Percentiles rank a stretch among this genome's conserved stretches.
These are phyloP conservation scores for Cordyceps tenuipes DNA, from an alignment of 2,329 filamentous ascomycete genomes.

Conservation along the genomic window DNA sequence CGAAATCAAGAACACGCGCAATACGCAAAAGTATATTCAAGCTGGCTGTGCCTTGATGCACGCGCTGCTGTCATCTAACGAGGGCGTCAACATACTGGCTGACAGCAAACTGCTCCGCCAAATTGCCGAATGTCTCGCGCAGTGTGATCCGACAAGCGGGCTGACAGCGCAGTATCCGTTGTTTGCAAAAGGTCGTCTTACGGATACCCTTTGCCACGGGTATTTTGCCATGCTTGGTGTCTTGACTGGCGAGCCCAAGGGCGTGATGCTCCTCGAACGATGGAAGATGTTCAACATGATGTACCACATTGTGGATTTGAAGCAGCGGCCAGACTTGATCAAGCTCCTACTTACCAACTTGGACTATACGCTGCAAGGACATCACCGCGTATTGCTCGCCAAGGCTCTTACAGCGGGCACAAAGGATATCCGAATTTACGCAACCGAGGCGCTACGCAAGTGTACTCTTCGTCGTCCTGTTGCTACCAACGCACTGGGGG, in stretches of 20 bases:
- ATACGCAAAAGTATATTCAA: constrained; percentile 87
- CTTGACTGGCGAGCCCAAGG: constrained; percentile 72
- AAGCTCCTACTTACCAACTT: constrained; percentile 82
- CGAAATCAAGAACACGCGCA: constrained; percentile 80
- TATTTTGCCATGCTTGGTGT: constrained; percentile 92
- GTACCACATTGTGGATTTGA: constrained; percentile 92
- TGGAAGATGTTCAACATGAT: constrained; percentile 99
- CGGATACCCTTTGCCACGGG: constrained; percentile 80
- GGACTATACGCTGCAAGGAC: constrained; percentile 81
- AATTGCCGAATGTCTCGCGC: constrained; percentile 89
- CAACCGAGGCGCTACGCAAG: constrained; percentile 78
- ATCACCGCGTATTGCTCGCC: constrained; percentile 84
- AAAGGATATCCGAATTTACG: constrained; percentile 84
- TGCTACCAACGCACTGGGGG: constrained; percentile 26
- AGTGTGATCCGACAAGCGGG: constrained; percentile 78
- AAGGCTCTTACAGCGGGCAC: constrained; percentile 88
- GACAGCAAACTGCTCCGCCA: constrained; percentile 92
- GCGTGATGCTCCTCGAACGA: constrained; percentile 80
- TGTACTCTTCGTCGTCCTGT: constrained; percentile 56
- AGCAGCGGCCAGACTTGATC: constrained; percentile 84
- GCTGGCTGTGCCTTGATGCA: constrained; percentile 84
- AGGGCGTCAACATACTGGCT: constrained; percentile 76
- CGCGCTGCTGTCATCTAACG: constrained; percentile 73
- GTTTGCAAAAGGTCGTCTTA: constrained; percentile 77
- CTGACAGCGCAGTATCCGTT: constrained; percentile 77